These are phyloP conservation scores for Amniculicola lignicola DNA, from an alignment of 495 filamentous ascomycete species.

Conservation along the genomic window DNA sequence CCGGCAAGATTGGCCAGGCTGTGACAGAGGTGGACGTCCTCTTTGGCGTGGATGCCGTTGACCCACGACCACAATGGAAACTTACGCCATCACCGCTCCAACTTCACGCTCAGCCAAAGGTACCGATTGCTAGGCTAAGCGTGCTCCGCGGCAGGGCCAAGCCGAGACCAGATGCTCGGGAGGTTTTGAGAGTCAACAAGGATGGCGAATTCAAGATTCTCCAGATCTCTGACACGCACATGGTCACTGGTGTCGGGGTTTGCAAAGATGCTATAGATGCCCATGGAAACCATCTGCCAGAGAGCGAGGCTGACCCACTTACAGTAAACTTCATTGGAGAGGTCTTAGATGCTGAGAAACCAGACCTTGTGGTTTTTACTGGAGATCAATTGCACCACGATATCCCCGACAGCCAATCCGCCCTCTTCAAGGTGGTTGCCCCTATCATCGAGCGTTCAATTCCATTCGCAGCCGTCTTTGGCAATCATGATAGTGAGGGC, in stretches of 20 bases:
- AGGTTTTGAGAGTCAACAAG: constrained; percentile 35
- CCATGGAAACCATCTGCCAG: constrained; percentile 40
- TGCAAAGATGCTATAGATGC: constrained; percentile 45
- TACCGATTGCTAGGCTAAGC: constrained; percentile 43
- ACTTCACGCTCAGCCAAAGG: constrained; percentile 35
- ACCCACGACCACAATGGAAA: constrained; percentile 40
- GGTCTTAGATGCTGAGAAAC: constrained; percentile 41
- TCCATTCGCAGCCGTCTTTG: constrained; percentile 43
- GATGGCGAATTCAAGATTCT: constrained; percentile 45
- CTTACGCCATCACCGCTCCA: constrained; percentile 42
- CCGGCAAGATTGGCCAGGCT: constrained; percentile 35
- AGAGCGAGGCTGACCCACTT: constrained; percentile 42
- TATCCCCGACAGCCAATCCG: constrained; percentile 43
- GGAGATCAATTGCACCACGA: constrained; percentile 44
- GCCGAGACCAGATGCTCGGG: constrained; percentile 27
- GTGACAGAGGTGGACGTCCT: constrained; percentile 41
- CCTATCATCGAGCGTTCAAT: constrained; percentile 42
- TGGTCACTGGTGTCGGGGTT: constrained; percentile 41
- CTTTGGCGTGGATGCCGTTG: constrained; percentile 40
- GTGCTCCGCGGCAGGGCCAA: constrained; percentile 38
- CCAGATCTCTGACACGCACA: constrained; percentile 43
- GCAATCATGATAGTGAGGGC: constrained; percentile 44
- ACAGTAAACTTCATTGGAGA: constrained; percentile 41
- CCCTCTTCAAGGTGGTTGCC: constrained; percentile 46
- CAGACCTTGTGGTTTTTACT: constrained; percentile 43